Evolutionary conservation across 352 stramenopile species (phyloP), one percentile per base, ranked within the genome.

Genomic region (Thalassiosira exigua): DNA sequence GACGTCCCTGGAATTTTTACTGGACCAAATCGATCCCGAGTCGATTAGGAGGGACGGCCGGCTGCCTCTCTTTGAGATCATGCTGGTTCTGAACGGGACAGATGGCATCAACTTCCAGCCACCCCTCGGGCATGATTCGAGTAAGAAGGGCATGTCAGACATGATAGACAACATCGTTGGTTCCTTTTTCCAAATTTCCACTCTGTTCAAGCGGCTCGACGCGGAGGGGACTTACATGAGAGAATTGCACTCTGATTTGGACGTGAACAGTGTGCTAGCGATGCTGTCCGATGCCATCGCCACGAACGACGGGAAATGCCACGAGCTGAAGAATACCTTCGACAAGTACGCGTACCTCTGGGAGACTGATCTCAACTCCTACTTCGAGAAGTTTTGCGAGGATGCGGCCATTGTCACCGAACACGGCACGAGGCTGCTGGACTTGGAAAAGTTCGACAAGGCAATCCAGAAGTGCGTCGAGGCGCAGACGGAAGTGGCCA

Each of bases 81-180:
- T 98, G 68, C 87, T 99, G 3, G 94, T 98, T 84, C 79, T 99
- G 33, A 95, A 98, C 29, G 84, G 54, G 11, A 57, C 76, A n/a
- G 56, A 79, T 76, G 76, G 76, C 84, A 96, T 73, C 80, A 95
- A 74, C 26, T 93, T 88, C 60, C 72, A 80, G 46, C 69, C 86
- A 30, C 70, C 71, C 30, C 82, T 92, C 64, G 83, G 87, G 3
- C 59, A 85, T 19, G 79, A 44, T 39, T 46, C 52, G 65, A 96
- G 97, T 62, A 95, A 95, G 57, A 98, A 98, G 67, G 96, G 96
- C 7, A 85, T 98, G 44, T 94, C 95, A 24, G 95, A 98, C 69
- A 96, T 97, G 46, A 96, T 98, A 60, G 95, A 98, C 42, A 93
- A 93, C 79, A 98, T 97, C 93, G 97, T 99, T 72, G 97, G 97